Evolutionary conservation across 495 filamentous ascomycete genomes (phyloP).

Genomic region (Aspergillus affinis): DNA sequence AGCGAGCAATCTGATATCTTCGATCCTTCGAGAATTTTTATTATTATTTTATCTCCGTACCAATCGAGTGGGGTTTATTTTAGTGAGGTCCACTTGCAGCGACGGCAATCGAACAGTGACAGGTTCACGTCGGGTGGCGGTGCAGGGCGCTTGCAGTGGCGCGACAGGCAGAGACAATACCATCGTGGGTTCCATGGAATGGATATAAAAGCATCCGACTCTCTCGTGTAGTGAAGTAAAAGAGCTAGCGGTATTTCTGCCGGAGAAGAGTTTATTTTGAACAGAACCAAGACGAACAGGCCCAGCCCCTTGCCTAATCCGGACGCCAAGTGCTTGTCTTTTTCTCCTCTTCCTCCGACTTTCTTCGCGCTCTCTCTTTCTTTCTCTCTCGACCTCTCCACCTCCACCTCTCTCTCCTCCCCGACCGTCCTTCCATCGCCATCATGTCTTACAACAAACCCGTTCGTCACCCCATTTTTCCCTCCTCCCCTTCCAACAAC

Average conservation of each 20-base stretch:
- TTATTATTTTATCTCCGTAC: no score
- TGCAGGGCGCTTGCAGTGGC: conserved; percentile 5
- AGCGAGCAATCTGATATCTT: no score
- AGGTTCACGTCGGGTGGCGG: conserved; percentile 6
- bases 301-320: conserved; percentile 10
- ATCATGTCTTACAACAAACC: conserved; percentile 42
- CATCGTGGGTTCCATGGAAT: no score
- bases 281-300: not conserved
- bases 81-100: no score
- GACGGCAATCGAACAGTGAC: no score
- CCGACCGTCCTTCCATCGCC: not conserved
- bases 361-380: not conserved
- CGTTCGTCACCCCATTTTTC: conserved; percentile 22
- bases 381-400: conserved; percentile 2
- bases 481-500: not conserved
- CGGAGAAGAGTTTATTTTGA: not conserved
- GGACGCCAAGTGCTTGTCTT: conserved; percentile 18
- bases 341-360: conserved; percentile 8
- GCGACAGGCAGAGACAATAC: no score
- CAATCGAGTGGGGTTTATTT: no score
- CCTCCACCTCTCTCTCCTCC: not conserved
- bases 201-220: no score
- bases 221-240: no score
- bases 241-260: no score
- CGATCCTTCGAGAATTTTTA: no score